phyloP scores from a whole-genome alignment of 768 basidiomycete genomes.

The Xanthoconium purpureum region DNA sequence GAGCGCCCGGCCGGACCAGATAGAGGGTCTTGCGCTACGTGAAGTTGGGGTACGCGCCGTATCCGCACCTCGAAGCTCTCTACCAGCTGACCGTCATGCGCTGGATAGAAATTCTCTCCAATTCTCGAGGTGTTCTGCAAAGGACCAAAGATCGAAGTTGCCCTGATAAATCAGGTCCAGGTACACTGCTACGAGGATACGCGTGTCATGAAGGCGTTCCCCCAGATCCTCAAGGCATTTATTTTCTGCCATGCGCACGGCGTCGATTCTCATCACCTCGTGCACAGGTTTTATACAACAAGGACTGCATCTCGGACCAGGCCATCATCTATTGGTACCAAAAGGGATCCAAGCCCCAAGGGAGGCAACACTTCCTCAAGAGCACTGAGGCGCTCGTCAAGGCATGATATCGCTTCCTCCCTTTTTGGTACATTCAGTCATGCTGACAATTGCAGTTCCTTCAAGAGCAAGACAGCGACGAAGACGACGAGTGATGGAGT shows the following conservation, averaged over 20 bases:
- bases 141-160: conserved; percentile 86
- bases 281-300: conserved; percentile 84
- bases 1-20: conserved; percentile 87
- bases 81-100: background rate
- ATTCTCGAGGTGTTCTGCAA: conserved; percentile 90
- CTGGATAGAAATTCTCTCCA: conserved; percentile 70
- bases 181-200: conserved; percentile 97
- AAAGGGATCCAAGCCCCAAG: conserved; percentile 95
- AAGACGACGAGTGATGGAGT: conserved; percentile 41
- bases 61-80: background rate
- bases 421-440: conserved; percentile 5
- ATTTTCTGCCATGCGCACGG: background rate
- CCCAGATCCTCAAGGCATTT: conserved; percentile 84
- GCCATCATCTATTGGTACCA: conserved; percentile 98
- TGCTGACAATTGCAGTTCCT: conserved; percentile 70
- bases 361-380: conserved; percentile 93
- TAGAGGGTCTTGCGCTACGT: conserved; percentile 82
- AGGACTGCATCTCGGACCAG: conserved; percentile 92
- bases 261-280: conserved; percentile 8
- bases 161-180: conserved; percentile 93
- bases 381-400: conserved; percentile 86
- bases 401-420: conserved; percentile 37
- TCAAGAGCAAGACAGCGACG: conserved; percentile 78
- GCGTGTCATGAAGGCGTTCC: conserved; percentile 91
- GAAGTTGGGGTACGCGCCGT: conserved; percentile 72